Evolutionary conservation across 1,284 basidiomycete genomes (phyloP).

Genomic region (Trametes versicolor): DNA sequence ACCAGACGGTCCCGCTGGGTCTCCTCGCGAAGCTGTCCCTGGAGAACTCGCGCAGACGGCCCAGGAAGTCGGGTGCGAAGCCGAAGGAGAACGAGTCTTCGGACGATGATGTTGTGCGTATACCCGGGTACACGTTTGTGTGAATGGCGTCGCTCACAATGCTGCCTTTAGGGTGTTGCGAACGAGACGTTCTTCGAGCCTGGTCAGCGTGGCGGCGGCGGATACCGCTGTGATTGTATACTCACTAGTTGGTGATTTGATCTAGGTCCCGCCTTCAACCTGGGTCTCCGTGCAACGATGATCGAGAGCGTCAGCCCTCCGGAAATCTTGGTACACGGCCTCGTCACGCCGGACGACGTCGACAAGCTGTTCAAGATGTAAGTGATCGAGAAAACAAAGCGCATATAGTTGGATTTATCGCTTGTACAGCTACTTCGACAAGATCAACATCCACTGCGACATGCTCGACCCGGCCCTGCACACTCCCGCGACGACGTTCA

Average conservation of each 20-base stretch:
- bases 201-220: constrained; percentile 50
- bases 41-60: constrained; percentile 55
- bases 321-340: constrained; percentile 83
- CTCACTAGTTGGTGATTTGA: background rate
- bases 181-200: constrained; percentile 86
- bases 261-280: constrained; percentile 74
- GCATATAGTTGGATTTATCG: constrained; percentile 13
- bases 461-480: constrained; percentile 79
- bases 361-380: constrained; percentile 87
- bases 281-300: constrained; percentile 72
- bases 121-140: background rate
- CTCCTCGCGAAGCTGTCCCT: constrained; percentile 77
- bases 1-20: constrained; percentile 75
- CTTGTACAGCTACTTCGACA: constrained; percentile 64
- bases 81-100: constrained; percentile 52
- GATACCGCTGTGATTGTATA: constrained; percentile 3
- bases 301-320: constrained; percentile 85
- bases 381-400: constrained; percentile 41
- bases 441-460: constrained; percentile 80
- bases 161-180: constrained; percentile 65
- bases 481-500: constrained; percentile 76
- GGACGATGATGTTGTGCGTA: constrained; percentile 73
- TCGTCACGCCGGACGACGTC: constrained; percentile 84
- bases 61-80: constrained; percentile 43
- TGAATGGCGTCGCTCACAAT: background rate